These are phyloP conservation scores for Echria macrotheca DNA, from an alignment of 495 filamentous ascomycete species.

Conservation along the genomic window DNA sequence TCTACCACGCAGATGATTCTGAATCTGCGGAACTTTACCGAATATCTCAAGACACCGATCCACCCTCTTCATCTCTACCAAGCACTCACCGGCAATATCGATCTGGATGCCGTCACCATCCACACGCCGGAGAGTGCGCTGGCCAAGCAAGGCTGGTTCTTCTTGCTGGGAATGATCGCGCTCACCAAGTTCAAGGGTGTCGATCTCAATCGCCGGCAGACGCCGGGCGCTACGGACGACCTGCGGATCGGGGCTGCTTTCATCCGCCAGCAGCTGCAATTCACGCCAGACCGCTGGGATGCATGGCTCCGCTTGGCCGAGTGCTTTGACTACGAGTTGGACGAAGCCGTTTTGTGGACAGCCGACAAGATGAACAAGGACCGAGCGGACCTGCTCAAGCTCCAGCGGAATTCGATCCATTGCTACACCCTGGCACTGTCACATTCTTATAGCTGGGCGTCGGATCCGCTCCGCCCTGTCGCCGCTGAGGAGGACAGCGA, in stretches of 20 bases:
- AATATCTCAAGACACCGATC: conserved; percentile 73
- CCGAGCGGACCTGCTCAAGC: conserved; percentile 61
- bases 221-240: conserved; percentile 73
- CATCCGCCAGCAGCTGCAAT: conserved; percentile 80
- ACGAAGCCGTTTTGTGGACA: conserved; percentile 90
- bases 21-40: conserved; percentile 68
- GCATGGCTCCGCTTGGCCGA: conserved; percentile 94
- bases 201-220: conserved; percentile 66
- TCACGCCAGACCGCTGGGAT: conserved; percentile 82
- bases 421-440: conserved; percentile 90
- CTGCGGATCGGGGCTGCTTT: conserved; percentile 76
- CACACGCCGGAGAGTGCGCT: conserved; percentile 48
- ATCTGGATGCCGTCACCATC: conserved; percentile 49
- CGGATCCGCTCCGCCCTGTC: conserved; percentile 39
- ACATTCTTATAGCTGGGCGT: conserved; percentile 55
- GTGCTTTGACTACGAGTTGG: conserved; percentile 82
- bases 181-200: conserved; percentile 78
- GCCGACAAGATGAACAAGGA: conserved; percentile 93
- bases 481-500: conserved; percentile 53
- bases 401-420: conserved; percentile 82
- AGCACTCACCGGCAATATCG: conserved; percentile 68
- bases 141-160: conserved; percentile 87
- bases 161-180: conserved; percentile 79
- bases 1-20: conserved; percentile 61
- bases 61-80: conserved; percentile 77